Percentiles rank a stretch among this genome's conserved stretches.
phyloP scores from a whole-genome alignment of 257 asterid species.

The Fraxinus cuspidata region DNA sequence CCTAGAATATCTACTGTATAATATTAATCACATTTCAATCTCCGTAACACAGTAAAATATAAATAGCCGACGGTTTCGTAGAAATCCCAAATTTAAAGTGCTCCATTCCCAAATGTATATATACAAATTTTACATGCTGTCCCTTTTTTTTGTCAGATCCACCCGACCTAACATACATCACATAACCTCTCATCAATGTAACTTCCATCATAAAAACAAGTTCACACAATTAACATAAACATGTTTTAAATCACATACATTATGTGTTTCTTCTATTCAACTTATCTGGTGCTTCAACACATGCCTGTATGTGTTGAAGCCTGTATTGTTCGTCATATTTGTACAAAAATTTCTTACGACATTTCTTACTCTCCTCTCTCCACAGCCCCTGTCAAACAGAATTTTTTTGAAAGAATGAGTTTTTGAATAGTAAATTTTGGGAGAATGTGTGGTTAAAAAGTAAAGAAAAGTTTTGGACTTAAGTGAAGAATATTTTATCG shows the following conservation, averaged over 20 bases:
- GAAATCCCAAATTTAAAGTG: background rate
- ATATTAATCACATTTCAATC: background rate
- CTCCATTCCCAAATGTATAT: background rate
- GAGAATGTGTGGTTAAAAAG: too few relatives aligned
- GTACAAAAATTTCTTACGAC: too few relatives aligned
- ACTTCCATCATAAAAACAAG: constrained; percentile 2
- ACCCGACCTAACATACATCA: background rate
- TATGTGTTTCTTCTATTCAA: background rate
- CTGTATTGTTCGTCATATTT: too few relatives aligned
- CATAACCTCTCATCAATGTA: background rate
- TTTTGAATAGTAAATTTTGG: too few relatives aligned
- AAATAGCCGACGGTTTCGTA: background rate
- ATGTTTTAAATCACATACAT: background rate
- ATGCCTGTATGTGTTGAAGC: background rate
- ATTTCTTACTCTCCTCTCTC: background rate
- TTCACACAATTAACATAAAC: background rate
- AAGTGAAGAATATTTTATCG: too few relatives aligned
- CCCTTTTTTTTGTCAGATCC: background rate
- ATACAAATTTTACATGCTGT: background rate
- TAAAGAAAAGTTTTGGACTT: too few relatives aligned
- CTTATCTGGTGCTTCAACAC: background rate
- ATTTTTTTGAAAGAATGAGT: too few relatives aligned
- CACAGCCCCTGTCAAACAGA: too few relatives aligned
- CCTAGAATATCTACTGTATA: background rate
- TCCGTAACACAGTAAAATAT: background rate